These are phyloP conservation scores for Platanus orientalis DNA, from an alignment of 164 flowering plant genomes.

Conservation along the genomic window DNA sequence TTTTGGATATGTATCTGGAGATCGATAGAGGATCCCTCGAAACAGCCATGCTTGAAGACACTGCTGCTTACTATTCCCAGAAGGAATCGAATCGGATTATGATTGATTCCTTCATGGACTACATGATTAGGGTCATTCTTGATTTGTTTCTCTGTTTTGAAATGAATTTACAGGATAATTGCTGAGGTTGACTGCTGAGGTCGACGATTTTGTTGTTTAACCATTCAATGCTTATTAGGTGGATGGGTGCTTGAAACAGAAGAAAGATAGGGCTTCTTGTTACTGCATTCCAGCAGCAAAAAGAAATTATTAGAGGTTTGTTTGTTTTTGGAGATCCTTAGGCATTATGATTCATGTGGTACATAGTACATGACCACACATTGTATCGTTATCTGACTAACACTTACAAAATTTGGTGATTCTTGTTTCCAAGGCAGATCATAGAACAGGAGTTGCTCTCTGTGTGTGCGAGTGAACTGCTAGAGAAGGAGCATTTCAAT, in stretches of 20 bases:
- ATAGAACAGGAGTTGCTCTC: background rate
- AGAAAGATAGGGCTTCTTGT: background rate
- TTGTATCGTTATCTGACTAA: too few species aligned
- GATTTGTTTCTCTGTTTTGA: background rate
- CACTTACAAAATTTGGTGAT: background rate
- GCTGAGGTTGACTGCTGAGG: background rate
- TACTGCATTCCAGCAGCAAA: background rate
- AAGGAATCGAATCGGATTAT: background rate
- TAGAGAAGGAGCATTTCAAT: too few species aligned
- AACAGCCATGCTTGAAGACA: background rate
- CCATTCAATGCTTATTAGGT: background rate
- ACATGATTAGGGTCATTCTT: background rate
- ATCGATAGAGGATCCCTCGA: constrained; percentile 25
- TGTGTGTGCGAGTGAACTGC: background rate
- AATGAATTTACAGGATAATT: too few species aligned
- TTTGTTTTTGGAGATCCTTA: background rate
- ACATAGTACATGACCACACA: background rate
- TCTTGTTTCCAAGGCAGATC: background rate
- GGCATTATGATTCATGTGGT: too few species aligned
- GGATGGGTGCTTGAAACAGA: background rate
- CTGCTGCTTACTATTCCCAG: background rate
- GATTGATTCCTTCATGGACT: background rate
- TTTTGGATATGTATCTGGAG: constrained; percentile 40
- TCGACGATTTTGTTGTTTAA: background rate
- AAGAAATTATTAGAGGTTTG: background rate